Evolutionary conservation across 2,329 filamentous ascomycete genomes (phyloP), one percentile per base, ranked within the genome.

Genomic region (Xylaria sp.): DNA sequence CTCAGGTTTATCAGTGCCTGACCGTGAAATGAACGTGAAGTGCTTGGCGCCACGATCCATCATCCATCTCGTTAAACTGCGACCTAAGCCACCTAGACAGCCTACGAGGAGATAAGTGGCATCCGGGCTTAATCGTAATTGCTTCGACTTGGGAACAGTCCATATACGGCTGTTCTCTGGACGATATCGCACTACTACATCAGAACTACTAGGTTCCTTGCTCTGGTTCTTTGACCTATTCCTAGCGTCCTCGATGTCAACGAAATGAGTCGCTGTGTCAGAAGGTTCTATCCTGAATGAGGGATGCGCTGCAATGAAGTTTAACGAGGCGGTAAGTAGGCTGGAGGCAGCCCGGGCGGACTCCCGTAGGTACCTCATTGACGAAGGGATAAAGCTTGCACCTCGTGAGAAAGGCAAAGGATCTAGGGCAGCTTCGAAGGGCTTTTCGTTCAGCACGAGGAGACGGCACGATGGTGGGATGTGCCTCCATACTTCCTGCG

Each of bases 21-120:
- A 73, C 0, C 76, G 70, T 0, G 73, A 75, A 4, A 79, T 66
- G 64, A 78, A 77, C 4, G 66, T 53, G 50, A 79, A 74, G 31
- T 67, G 61, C 15, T 69, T 65, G 1, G 76, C 75, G 1, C 77
- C 77, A 1, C 38, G 52, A n/a, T 64, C 65, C 65, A 75, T 69
- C 73, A 78, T 75, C 73, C 74, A 77, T 6, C 57, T 64, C 0
- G 75, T 70, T 19, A 78, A 47, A 23, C 72, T 74, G 2, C 74
- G 68, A 1, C 76, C 76, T 1, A 78, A 68, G 4, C 76, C 76
- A 21, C 77, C 76, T 4, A 78, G 66, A 57, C 76, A 75, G 3
- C 77, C 76, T 12, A 78, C 72, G 0, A 78, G 71, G 15, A 78
- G 69, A 60, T 78, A 78, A 17, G 60, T 63, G 11, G 50, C 62